A percentile compares a stretch with the other conserved stretches of the same genome.
These are phyloP conservation scores for Zasmidium citrigriseum DNA, from an alignment of 2,329 filamentous ascomycete species.

Conservation along the genomic window DNA sequence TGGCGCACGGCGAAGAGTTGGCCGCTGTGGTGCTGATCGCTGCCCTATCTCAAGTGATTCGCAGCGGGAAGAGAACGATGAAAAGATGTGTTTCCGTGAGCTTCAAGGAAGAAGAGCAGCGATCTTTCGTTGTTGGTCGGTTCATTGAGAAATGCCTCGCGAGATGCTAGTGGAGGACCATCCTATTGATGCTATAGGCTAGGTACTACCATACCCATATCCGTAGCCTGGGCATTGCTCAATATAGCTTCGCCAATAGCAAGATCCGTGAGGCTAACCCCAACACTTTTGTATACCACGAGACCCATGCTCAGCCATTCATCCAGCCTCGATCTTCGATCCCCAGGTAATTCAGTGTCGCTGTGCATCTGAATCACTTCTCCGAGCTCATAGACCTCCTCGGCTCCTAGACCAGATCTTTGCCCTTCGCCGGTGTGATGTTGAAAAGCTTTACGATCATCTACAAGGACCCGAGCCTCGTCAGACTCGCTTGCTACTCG, in stretches of 20 bases:
- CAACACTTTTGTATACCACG: conserved; percentile 54
- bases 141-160: too few relatives aligned
- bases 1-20: too few relatives aligned
- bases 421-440: conserved; percentile 51
- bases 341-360: background rate
- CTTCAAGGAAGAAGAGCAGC: too few relatives aligned
- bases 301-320: conserved; percentile 37
- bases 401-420: conserved; percentile 38
- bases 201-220: too few relatives aligned
- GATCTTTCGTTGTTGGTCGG: too few relatives aligned
- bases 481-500: conserved; percentile 11
- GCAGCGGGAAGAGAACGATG: too few relatives aligned
- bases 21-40: too few relatives aligned
- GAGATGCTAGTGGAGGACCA: too few relatives aligned
- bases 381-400: conserved; percentile 47
- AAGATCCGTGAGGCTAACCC: conserved; percentile 54
- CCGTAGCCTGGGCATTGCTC: conserved; percentile 5
- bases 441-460: conserved; percentile 43
- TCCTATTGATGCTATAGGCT: too few relatives aligned
- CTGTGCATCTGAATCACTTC: conserved; percentile 33
- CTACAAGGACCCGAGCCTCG: conserved; percentile 26
- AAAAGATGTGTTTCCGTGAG: too few relatives aligned
- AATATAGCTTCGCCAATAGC: conserved; percentile 28
- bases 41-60: too few relatives aligned
- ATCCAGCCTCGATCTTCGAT: conserved; percentile 15